phyloP scores from a whole-genome alignment of 306 rosid genomes.

The Carpinus fangiana region DNA sequence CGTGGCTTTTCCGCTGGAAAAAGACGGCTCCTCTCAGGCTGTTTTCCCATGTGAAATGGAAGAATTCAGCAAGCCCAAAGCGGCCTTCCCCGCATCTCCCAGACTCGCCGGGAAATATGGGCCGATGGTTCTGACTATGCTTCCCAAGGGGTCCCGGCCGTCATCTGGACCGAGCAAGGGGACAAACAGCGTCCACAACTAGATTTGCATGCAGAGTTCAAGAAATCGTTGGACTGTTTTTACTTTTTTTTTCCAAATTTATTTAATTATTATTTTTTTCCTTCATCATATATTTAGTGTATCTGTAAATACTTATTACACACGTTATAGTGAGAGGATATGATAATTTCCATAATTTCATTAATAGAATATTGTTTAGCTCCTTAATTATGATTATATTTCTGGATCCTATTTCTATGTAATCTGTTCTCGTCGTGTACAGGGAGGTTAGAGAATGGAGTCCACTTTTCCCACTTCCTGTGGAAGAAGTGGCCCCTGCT shows the following conservation, averaged over 20 bases:
- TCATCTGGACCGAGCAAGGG: conserved; percentile 72
- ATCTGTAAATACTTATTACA: conserved; percentile 18
- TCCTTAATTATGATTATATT: not conserved
- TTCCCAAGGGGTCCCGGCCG: conserved; percentile 59
- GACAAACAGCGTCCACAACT: not conserved
- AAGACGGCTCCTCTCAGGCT: not conserved
- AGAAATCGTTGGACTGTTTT: not conserved
- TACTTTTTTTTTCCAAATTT: not conserved
- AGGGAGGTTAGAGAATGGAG: no score
- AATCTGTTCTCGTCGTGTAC: no score
- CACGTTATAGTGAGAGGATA: not conserved
- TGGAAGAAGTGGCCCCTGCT: no score
- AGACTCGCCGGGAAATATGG: conserved; percentile 36
- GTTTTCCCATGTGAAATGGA: conserved; percentile 17
- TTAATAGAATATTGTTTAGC: not conserved
- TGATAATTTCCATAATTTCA: not conserved
- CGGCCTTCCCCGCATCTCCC: not conserved
- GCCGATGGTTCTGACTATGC: conserved; percentile 51
- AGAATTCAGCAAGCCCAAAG: conserved; percentile 1
- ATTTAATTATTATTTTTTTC: no score
- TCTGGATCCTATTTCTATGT: no score
- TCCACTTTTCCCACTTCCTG: no score
- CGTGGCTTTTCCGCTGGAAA: not conserved
- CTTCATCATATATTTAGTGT: not conserved
- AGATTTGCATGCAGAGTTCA: not conserved